A percentile compares a stretch with the other conserved stretches of the same genome.
These are phyloP conservation scores for Cerrena zonata DNA, from an alignment of 1,284 basidiomycete species.

Conservation along the genomic window DNA sequence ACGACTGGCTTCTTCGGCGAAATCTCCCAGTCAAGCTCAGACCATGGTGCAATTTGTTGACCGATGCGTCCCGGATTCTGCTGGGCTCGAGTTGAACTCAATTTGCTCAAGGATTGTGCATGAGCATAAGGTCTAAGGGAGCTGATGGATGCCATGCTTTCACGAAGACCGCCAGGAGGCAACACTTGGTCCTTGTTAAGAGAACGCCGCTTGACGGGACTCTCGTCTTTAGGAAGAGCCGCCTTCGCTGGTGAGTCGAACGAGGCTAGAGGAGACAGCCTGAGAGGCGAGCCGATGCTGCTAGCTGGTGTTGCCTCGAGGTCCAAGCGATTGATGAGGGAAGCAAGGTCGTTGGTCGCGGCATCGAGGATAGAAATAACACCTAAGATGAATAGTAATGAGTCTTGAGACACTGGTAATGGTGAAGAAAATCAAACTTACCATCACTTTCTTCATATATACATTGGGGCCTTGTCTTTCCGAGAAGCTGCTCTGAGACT, in stretches of 20 bases:
- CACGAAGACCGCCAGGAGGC: constrained; percentile 25
- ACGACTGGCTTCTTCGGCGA: constrained; percentile 39
- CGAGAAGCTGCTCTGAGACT: constrained; percentile 59
- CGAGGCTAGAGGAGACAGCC: constrained; percentile 21
- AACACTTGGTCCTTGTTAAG: constrained; percentile 19
- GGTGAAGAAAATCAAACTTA: constrained; percentile 28
- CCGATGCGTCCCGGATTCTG: constrained; percentile 34
- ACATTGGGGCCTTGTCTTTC: constrained; percentile 40
- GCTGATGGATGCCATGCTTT: constrained; percentile 42
- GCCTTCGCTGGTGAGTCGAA: constrained; percentile 10
- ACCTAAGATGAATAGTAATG: constrained; percentile 33
- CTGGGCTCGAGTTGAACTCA: constrained; percentile 7
- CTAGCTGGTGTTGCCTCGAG: constrained; percentile 62
- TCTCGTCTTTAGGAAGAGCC: constrained; percentile 25
- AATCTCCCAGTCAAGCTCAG: constrained; percentile 41
- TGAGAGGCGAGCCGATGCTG: constrained; percentile 40
- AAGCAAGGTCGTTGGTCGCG: constrained; percentile 71
- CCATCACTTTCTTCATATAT: constrained; percentile 52
- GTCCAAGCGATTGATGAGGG: constrained; percentile 68
- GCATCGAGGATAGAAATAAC: constrained; percentile 67
- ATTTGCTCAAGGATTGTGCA: constrained; percentile 25
- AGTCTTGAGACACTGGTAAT: neutral
- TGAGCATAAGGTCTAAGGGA: constrained; percentile 60
- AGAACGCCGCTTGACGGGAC: constrained; percentile 33
- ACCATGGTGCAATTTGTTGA: constrained; percentile 62